Evolutionary conservation across 306 rosid genomes (phyloP).

Genomic region (Canavalia gladiata): DNA sequence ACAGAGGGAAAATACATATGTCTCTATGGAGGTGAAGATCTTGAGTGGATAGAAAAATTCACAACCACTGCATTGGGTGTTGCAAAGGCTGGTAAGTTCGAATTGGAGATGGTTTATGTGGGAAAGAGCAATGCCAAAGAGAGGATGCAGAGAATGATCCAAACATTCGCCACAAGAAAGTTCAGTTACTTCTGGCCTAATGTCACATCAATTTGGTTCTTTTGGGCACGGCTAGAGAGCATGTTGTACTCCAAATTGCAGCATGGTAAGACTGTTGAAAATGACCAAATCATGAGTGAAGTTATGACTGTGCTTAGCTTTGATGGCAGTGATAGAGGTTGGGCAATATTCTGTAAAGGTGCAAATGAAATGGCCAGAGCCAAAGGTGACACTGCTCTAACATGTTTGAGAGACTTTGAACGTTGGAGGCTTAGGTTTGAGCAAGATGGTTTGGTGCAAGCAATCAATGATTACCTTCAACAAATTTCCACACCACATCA

Average conservation of each 20-base stretch:
- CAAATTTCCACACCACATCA: conserved; percentile 70
- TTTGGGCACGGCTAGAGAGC: conserved; percentile 87
- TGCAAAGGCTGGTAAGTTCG: conserved; percentile 56
- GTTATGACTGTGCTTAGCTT: conserved; percentile 80
- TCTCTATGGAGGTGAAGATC: conserved; percentile 81
- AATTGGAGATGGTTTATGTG: conserved; percentile 68
- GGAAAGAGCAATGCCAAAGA: conserved; percentile 84
- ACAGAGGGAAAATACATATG: conserved; percentile 61
- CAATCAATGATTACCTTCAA: conserved; percentile 50
- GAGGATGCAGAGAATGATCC: conserved; percentile 56
- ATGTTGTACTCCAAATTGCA: conserved; percentile 81
- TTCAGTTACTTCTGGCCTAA: conserved; percentile 69
- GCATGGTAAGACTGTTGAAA: conserved; percentile 57
- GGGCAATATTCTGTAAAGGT: conserved; percentile 76
- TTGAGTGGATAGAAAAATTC: conserved; percentile 80
- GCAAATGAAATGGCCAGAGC: conserved; percentile 66
- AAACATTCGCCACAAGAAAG: conserved; percentile 40
- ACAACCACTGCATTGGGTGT: conserved; percentile 54
- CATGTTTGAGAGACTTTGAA: conserved; percentile 50
- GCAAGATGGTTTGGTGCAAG: conserved; percentile 53
- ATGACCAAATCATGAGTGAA: conserved; percentile 72
- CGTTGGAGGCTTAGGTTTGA: conserved; percentile 55
- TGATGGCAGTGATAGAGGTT: conserved; percentile 82
- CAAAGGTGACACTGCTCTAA: conserved; percentile 65
- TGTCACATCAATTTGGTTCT: conserved; percentile 73